Conservation (phyloP, 2,329 filamentous ascomycete species). For the Neofusicoccum umdonicola region DNA sequence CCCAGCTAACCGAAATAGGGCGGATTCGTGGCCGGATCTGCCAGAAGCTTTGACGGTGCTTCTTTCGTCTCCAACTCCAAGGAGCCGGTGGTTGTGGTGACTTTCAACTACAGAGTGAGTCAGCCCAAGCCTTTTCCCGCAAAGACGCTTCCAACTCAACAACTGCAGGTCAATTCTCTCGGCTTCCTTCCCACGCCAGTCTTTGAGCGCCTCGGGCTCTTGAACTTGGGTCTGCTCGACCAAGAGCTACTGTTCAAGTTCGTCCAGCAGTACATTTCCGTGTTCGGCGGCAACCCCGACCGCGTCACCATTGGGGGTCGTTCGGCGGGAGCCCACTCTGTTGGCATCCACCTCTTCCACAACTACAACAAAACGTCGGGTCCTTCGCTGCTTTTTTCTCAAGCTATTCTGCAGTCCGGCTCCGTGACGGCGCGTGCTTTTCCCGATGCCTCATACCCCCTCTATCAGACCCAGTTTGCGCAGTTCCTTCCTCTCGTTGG, state of each 20-base stretch:
- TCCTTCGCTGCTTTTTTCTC: slow-evolving; percentile 30
- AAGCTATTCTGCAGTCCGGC: slow-evolving; percentile 34
- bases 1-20: neutral
- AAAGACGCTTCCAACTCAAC: neutral
- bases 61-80: slow-evolving; percentile 32
- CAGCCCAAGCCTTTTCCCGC: neutral
- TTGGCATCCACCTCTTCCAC: slow-evolving; percentile 37
- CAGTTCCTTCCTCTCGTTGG: slow-evolving; percentile 32
- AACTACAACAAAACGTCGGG: slow-evolving; percentile 32
- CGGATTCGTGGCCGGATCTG: slow-evolving; percentile 26
- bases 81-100: slow-evolving; percentile 34
- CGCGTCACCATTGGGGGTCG: slow-evolving; percentile 43
- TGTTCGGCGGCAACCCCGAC: slow-evolving; percentile 47
- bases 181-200: slow-evolving; percentile 33
- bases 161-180: slow-evolving; percentile 22
- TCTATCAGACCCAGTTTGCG: slow-evolving; percentile 31
- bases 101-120: slow-evolving; percentile 34
- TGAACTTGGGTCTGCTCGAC: slow-evolving; percentile 39
- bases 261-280: slow-evolving; percentile 45
- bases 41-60: slow-evolving; percentile 33
- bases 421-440: slow-evolving; percentile 36
- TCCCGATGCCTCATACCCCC: slow-evolving; percentile 30
- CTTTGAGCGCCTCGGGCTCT: slow-evolving; percentile 29
- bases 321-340: slow-evolving; percentile 27
- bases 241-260: slow-evolving; percentile 49